These are phyloP conservation scores for Fistulifera pelliculosa DNA, from an alignment of 108 stramenopile species.

Conservation along the genomic window DNA sequence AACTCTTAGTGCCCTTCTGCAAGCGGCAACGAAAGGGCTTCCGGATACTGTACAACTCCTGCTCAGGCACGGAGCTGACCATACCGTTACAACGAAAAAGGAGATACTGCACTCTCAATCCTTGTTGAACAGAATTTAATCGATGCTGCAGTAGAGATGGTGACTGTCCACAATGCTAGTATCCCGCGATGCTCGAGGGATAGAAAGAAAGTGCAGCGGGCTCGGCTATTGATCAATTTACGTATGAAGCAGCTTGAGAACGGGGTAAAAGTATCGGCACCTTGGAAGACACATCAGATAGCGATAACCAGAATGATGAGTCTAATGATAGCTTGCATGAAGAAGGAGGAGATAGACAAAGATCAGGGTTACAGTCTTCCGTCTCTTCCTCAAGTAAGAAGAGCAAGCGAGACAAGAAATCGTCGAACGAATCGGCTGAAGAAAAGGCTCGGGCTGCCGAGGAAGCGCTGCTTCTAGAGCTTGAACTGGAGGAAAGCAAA, in stretches of 20 bases:
- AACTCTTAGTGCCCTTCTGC: conserved; percentile 75
- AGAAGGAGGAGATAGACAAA: conserved; percentile 11
- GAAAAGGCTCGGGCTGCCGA: conserved; percentile 75
- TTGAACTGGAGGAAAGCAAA: conserved; percentile 66
- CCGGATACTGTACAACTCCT: conserved; percentile 80
- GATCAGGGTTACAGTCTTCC: background rate
- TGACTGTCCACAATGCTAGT: conserved; percentile 85
- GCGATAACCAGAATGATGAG: conserved; percentile 44
- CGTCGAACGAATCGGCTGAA: conserved; percentile 49
- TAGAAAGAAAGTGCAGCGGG: conserved; percentile 85
- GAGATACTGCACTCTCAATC: conserved; percentile 87
- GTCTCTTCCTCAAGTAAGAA: conserved; percentile 38
- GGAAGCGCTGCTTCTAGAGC: conserved; percentile 70
- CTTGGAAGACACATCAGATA: conserved; percentile 16
- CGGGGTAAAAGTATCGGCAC: conserved; percentile 30
- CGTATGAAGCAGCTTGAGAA: conserved; percentile 71
- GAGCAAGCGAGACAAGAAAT: conserved; percentile 38
- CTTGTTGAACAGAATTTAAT: conserved; percentile 87
- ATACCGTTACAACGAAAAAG: conserved; percentile 89
- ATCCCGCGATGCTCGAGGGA: conserved; percentile 86
- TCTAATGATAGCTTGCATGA: conserved; percentile 21
- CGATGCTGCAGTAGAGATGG: conserved; percentile 89
- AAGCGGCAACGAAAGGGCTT: conserved; percentile 85
- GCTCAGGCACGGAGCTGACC: conserved; percentile 76
- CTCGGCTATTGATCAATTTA: conserved; percentile 77